Conservation (phyloP, 1,284 basidiomycete species). For the Butyriboletus regius region DNA sequence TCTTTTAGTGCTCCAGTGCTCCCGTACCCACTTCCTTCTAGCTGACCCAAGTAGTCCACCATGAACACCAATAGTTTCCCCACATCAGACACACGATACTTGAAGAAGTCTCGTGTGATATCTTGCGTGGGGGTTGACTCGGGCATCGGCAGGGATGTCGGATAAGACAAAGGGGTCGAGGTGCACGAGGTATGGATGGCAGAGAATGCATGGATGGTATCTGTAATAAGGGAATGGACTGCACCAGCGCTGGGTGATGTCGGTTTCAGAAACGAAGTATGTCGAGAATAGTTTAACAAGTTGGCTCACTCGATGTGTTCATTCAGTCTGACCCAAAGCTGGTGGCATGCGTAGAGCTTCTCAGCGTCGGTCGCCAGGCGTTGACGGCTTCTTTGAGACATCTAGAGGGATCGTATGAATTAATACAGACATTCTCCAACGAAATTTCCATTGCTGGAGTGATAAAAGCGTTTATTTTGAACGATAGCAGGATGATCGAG, state of each 20-base stretch:
- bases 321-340: constrained; percentile 81
- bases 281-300: neutral
- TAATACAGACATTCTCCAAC: neutral
- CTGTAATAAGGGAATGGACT: constrained; percentile 53
- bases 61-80: constrained; percentile 53
- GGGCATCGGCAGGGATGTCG: constrained; percentile 5
- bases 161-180: constrained; percentile 11
- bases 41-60: constrained; percentile 32
- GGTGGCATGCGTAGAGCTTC: constrained; percentile 73
- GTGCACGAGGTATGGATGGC: constrained; percentile 56
- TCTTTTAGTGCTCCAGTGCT: constrained; percentile 25
- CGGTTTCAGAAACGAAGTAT: neutral
- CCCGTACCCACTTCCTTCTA: constrained; percentile 25
- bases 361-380: constrained; percentile 80
- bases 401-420: constrained; percentile 38
- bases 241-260: constrained; percentile 38
- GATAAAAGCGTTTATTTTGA: neutral
- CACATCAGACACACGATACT: constrained; percentile 56
- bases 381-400: constrained; percentile 73
- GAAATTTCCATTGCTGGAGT: neutral
- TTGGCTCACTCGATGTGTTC: constrained; percentile 53
- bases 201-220: constrained; percentile 63
- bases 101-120: constrained; percentile 79
- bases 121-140: constrained; percentile 50
- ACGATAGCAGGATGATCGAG: neutral